Evolutionary conservation across 1,284 basidiomycete species (phyloP), one percentile per base, ranked within the genome.

Genomic region (Trametes hirsuta): DNA sequence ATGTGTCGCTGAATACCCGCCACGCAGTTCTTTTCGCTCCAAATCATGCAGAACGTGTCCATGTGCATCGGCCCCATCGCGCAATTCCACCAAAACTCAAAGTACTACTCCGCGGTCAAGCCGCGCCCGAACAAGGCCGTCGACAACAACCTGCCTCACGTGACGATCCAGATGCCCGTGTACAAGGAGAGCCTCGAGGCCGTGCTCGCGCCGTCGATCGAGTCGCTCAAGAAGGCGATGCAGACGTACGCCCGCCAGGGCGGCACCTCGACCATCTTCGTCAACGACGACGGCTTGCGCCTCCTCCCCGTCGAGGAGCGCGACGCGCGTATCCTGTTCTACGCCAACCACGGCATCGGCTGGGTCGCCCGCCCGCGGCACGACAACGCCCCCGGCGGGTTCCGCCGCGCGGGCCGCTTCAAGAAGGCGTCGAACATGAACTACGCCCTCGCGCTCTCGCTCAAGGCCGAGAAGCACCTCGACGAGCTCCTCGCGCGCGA

Each of bases 341-440:
- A 95, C 70, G 85, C 88, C 22, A 86, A 88, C 53, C 90, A 94
- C 70, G 88, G 86, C 68, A 90, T 94, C 67, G 91, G 88, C 39
- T 94, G 90, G 84, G 88, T 94, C 58, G 88, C 93, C 22, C 86
- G 93, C 50, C 92, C 93, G 3, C 81, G 80, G 47, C 86, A 91
- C 71, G 83, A 86, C 68, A 75, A 76, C 66, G 67, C 73, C 18
- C 39, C 57, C 15, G 84, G 84, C 68, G 91, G 90, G 0, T 95
- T 86, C 77, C 81, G 84, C 56, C 90, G 94, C 54, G 88, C 90
- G n/a, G 94, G 94, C 61, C 85, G 91, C 34, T 95, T 94, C 81
- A 94, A 95, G 81, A 95, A 95, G 75, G 92, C 91, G 0, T 88
- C 86, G 0, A 95, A 95, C 75, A 91, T 95, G 89, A 95, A 95